Conservation (phyloP, 176 grass and related monocot species). For the Eragrostis curvula region DNA sequence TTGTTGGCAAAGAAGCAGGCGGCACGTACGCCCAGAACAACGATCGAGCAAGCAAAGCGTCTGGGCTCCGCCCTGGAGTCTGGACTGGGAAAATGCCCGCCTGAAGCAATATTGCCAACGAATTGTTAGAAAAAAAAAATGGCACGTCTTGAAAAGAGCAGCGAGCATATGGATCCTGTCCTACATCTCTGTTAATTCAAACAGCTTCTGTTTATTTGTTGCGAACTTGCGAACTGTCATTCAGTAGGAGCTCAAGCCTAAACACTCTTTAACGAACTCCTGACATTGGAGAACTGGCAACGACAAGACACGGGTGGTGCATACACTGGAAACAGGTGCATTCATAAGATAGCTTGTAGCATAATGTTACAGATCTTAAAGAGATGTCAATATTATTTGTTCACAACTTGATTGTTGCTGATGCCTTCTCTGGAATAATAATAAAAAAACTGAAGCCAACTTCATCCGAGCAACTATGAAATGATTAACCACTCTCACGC, state of each 20-base stretch:
- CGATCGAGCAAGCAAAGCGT: no score
- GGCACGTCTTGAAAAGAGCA: background rate
- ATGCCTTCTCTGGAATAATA: background rate
- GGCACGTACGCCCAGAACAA: no score
- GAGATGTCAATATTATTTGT: background rate
- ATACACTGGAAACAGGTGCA: background rate
- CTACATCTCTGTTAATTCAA: background rate
- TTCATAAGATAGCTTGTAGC: background rate
- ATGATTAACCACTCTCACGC: slow-evolving; percentile 34
- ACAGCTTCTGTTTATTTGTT: background rate
- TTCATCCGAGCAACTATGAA: slow-evolving; percentile 11
- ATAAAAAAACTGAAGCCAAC: background rate
- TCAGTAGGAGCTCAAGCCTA: background rate
- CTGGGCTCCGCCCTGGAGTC: no score
- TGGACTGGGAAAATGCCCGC: no score
- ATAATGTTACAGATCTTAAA: background rate
- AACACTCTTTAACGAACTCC: background rate
- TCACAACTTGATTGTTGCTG: background rate
- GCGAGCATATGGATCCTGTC: background rate
- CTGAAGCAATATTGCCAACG: no score
- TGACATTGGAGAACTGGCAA: slow-evolving; percentile 1
- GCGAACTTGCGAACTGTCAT: background rate
- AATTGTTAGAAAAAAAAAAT: no score
- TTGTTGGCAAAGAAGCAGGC: no score
- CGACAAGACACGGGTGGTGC: background rate